These are phyloP conservation scores for Boletus sp. DNA, from an alignment of 1,284 basidiomycete species.

Conservation along the genomic window DNA sequence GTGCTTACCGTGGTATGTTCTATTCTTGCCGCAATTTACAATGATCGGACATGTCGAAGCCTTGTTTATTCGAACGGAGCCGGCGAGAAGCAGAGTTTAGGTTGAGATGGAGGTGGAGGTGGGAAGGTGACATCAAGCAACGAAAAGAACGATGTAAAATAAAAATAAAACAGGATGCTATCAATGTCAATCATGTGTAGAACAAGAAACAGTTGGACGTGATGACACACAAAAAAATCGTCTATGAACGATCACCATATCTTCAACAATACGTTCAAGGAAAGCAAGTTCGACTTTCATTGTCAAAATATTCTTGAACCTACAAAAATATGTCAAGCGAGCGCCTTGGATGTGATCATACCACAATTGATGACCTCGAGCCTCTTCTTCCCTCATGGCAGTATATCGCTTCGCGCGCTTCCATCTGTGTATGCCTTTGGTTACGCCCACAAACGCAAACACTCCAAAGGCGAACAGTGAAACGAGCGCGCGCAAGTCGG, in stretches of 20 bases:
- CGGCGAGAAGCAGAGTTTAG: background rate
- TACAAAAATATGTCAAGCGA: conserved; percentile 3
- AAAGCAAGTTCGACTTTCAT: conserved; percentile 27
- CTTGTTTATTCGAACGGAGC: no score
- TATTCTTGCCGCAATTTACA: background rate
- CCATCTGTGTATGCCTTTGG: conserved; percentile 2
- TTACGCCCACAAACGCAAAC: conserved; percentile 29
- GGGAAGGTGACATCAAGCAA: background rate
- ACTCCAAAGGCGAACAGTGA: conserved; percentile 43
- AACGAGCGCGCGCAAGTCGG: conserved; percentile 39
- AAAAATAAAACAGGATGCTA: background rate
- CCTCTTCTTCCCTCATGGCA: conserved; percentile 10
- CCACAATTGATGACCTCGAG: conserved; percentile 1
- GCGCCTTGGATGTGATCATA: background rate
- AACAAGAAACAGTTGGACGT: background rate
- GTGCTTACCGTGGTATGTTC: no score
- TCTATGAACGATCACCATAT: background rate
- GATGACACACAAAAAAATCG: background rate
- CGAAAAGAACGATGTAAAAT: background rate
- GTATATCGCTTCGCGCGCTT: conserved; percentile 9
- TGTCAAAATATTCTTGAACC: conserved; percentile 9
- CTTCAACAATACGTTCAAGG: conserved; percentile 12
- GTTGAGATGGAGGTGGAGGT: background rate
- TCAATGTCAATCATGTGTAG: conserved; percentile 10
- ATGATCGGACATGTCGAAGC: no score